phyloP scores from a whole-genome alignment of 2,329 filamentous ascomycete genomes.

The Periglandula ipomoeae region DNA sequence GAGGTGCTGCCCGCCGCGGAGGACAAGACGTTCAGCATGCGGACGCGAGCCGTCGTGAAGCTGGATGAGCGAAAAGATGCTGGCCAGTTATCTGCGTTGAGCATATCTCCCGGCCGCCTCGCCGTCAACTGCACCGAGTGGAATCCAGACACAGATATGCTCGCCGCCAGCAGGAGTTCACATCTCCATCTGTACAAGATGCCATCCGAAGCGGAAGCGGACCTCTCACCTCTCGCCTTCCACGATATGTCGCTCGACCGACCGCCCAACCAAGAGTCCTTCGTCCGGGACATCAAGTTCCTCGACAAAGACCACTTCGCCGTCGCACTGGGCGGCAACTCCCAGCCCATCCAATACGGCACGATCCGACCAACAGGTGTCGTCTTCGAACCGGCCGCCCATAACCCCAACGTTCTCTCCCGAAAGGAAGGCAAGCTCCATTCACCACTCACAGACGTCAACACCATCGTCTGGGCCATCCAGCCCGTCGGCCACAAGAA shows the following conservation, averaged over 20 bases:
- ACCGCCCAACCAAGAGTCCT: conserved; percentile 14
- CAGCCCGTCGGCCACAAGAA: conserved; percentile 31
- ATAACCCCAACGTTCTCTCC: conserved; percentile 13
- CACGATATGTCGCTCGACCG: conserved; percentile 17
- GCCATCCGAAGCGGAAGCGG: conserved; percentile 4
- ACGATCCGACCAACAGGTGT: conserved; percentile 36
- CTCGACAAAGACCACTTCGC: conserved; percentile 35
- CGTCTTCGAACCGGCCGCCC: conserved; percentile 25
- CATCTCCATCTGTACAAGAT: conserved; percentile 21
- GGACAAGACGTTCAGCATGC: conserved; percentile 18
- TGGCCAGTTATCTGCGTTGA: not conserved
- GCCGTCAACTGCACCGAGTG: conserved; percentile 26
- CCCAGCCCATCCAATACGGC: conserved; percentile 36
- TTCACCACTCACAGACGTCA: conserved; percentile 15
- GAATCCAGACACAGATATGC: conserved; percentile 18
- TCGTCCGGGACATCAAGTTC: conserved; percentile 32
- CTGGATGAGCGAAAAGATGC: conserved; percentile 5
- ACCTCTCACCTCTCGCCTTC: conserved; percentile 14
- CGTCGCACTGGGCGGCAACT: conserved; percentile 33
- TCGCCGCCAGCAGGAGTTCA: conserved; percentile 23
- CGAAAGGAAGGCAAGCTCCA: not conserved
- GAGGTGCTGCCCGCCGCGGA: conserved; percentile 31
- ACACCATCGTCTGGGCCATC: conserved; percentile 35
- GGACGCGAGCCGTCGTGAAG: conserved; percentile 15
- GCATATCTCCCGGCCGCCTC: conserved; percentile 13